These are phyloP conservation scores for Podaxis sp. DNA, from an alignment of 768 basidiomycete species.

Conservation along the genomic window DNA sequence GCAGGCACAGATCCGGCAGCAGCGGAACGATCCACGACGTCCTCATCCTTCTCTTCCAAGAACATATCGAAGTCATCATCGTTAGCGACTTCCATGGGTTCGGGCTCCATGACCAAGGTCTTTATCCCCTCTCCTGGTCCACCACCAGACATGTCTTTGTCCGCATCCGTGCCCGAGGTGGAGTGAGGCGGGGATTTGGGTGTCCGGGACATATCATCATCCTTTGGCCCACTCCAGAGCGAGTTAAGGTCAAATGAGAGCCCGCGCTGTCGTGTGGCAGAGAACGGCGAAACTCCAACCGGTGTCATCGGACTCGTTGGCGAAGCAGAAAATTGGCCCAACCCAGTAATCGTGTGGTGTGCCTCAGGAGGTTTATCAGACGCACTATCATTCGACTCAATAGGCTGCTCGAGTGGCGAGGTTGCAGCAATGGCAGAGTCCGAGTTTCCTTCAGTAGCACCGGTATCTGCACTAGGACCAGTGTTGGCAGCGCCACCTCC, in stretches of 20 bases:
- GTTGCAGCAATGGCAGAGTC: slow-evolving; percentile 13
- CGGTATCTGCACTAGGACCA: slow-evolving; percentile 7
- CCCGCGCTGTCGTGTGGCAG: slow-evolving; percentile 41
- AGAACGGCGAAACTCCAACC: slow-evolving; percentile 48
- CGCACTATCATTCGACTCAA: not conserved
- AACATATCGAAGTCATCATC: slow-evolving; percentile 90
- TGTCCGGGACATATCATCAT: slow-evolving; percentile 14
- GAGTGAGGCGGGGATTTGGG: slow-evolving; percentile 15
- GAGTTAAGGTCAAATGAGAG: slow-evolving; percentile 71
- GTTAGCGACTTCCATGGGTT: slow-evolving; percentile 42
- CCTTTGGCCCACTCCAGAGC: slow-evolving; percentile 62
- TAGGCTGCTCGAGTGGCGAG: slow-evolving; percentile 8
- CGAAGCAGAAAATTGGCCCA: slow-evolving; percentile 14
- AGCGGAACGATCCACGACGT: slow-evolving; percentile 22
- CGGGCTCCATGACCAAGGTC: slow-evolving; percentile 45
- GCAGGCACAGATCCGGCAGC: slow-evolving; percentile 17
- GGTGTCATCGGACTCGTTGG: slow-evolving; percentile 25
- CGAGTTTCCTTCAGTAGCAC: slow-evolving; percentile 19
- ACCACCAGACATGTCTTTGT: slow-evolving; percentile 15
- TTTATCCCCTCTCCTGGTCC: slow-evolving; percentile 23
- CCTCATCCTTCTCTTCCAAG: slow-evolving; percentile 60
- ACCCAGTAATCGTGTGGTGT: slow-evolving; percentile 15
- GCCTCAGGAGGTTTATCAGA: slow-evolving; percentile 6
- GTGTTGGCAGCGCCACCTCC: not conserved
- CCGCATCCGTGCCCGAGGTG: slow-evolving; percentile 20